Evolutionary conservation across 306 rosid species (phyloP).

Genomic region (Rosa chinensis): DNA sequence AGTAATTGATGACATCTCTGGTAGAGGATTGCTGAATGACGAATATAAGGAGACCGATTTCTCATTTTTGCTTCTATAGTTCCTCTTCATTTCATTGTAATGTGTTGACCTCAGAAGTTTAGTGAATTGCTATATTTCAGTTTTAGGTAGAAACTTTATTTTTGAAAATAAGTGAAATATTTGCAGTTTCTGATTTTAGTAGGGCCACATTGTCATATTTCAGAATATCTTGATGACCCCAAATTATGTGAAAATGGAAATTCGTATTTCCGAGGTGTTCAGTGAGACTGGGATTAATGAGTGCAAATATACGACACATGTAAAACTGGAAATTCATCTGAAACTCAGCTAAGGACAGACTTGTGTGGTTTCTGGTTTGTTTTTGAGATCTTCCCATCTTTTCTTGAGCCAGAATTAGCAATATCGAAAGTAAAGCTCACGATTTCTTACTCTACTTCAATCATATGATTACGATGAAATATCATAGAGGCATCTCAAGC

Average conservation of each 20-base stretch:
- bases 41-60: slow-evolving; percentile 12
- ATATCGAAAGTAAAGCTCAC: too few species aligned
- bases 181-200: background rate
- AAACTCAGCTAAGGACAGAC: too few species aligned
- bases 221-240: background rate
- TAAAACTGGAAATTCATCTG: too few species aligned
- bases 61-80: background rate
- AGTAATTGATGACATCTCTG: slow-evolving; percentile 10
- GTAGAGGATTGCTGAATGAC: slow-evolving; percentile 13
- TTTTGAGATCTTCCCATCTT: too few species aligned
- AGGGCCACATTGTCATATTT: background rate
- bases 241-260: background rate
- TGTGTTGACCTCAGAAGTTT: background rate
- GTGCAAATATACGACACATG: too few species aligned
- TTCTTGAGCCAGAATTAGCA: too few species aligned
- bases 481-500: too few species aligned
- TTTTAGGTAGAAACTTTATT: background rate
- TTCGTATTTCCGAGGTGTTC: background rate
- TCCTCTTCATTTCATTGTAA: background rate
- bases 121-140: slow-evolving; percentile 5
- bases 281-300: too few species aligned
- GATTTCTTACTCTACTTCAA: too few species aligned
- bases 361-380: too few species aligned
- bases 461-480: too few species aligned
- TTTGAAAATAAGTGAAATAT: background rate